Evolutionary conservation across 768 basidiomycete genomes (phyloP), one percentile per base, ranked within the genome.

Genomic region (Ramaria sp.): DNA sequence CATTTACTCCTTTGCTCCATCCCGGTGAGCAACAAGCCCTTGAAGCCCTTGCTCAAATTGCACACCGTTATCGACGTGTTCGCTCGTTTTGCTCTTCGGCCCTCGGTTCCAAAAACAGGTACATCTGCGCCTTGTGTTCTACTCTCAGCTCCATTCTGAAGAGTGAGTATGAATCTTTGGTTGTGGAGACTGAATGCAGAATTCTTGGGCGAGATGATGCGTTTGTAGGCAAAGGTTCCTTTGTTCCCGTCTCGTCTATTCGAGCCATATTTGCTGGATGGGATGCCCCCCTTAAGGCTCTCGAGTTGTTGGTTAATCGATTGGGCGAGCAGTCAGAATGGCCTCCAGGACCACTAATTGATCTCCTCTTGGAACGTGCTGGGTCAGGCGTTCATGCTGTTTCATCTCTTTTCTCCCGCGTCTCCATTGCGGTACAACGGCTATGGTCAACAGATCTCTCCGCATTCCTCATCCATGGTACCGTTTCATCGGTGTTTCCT

Each of bases 1-100:
- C 82, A 0, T 84, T 91, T 63, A 65, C 68, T 6, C 75, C 82
- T 3, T 80, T 92, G 15, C 79, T 96, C 3, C 92, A 96, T 64
- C 92, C 92, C 2, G 92, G 92, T 10, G 92, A 95, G 65, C 78
- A 84, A 53, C 81, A 92, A 67, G 86, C 84, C 61, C 77, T 94
- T n/a, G 84, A 91, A 64, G 78, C 81, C 10, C 79, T 96, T 2
- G 87, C 81, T 9, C 75, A 78, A 49, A 80, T 94, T 50, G 91
- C 88, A 1, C 77, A 74, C 52, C 80, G 84, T 24, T 94, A 92
- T 69, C 75, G 80, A 73, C 58, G 73, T 80, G 19, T 84, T 75
- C 59, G 64, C 67, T 39, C 53, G 51, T 42, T 61, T n/a, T 41
- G 63, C 63, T 1, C 73, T 86, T 24, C 76, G 80, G 27, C 75